Percentiles rank a stretch among this genome's conserved stretches.
Evolutionary conservation across 2,329 filamentous ascomycete genomes (phyloP).

Genomic region (Didymella arachidicola): DNA sequence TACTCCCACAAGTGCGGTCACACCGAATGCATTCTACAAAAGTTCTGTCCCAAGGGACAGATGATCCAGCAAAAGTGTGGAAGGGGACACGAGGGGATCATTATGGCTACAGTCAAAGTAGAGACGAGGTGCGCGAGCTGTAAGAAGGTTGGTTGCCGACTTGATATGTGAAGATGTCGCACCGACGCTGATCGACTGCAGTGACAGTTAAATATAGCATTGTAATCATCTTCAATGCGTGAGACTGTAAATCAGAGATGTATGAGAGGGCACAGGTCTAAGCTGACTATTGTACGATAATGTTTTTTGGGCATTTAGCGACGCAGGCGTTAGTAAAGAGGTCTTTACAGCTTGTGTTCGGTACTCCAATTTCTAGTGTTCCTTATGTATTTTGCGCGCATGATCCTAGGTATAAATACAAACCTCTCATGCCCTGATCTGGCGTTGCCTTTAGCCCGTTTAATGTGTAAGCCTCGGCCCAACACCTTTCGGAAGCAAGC

Average conservation of each 20-base stretch:
- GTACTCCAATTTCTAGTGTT: not conserved
- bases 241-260: not conserved
- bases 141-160: slow-evolving; percentile 27
- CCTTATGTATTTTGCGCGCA: not conserved
- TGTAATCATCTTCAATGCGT: not conserved
- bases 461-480: not conserved
- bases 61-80: slow-evolving; percentile 45
- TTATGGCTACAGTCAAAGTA: slow-evolving; percentile 42
- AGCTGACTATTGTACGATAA: not conserved
- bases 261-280: not conserved
- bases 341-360: not conserved
- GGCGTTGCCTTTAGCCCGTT: slow-evolving; percentile 1
- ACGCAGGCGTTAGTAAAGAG: not conserved
- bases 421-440: not conserved
- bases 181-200: not conserved
- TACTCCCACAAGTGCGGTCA: slow-evolving; percentile 57
- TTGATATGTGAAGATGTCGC: too few species aligned
- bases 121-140: slow-evolving; percentile 40
- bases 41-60: slow-evolving; percentile 41
- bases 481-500: not conserved
- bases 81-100: slow-evolving; percentile 41
- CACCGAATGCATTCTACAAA: slow-evolving; percentile 49
- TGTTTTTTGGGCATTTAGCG: not conserved
- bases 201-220: not conserved
- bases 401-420: not conserved